Evolutionary conservation across 805 yeast species (phyloP).

Genomic region (Candida andamanensis): DNA sequence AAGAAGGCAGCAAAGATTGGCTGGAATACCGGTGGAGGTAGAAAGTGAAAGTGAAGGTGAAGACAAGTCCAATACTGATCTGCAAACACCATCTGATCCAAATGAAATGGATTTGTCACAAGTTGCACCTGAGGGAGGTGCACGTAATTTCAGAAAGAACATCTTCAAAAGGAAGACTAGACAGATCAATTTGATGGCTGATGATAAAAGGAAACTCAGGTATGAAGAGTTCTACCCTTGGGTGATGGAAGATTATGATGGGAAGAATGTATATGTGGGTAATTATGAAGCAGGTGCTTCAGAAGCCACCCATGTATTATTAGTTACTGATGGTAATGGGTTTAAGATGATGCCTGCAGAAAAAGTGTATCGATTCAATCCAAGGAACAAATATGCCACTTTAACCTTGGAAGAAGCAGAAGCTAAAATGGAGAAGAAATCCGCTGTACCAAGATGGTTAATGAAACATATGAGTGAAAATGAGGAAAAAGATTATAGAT

Average conservation of each 20-base stretch:
- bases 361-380: slow-evolving; percentile 88
- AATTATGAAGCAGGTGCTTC: slow-evolving; percentile 87
- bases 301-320: slow-evolving; percentile 72
- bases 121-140: slow-evolving; percentile 92
- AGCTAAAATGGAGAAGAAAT: slow-evolving; percentile 79
- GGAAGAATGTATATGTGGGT: slow-evolving; percentile 91
- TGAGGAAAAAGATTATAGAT: slow-evolving; percentile 44
- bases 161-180: slow-evolving; percentile 74
- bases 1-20: slow-evolving; percentile 13
- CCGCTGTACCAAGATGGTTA: slow-evolving; percentile 85
- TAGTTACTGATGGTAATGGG: slow-evolving; percentile 81
- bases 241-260: slow-evolving; percentile 97
- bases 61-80: slow-evolving; percentile 10
- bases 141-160: slow-evolving; percentile 57
- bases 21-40: slow-evolving; percentile 15
- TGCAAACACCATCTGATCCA: slow-evolving; percentile 15
- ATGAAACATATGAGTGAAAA: slow-evolving; percentile 81
- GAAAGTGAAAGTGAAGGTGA: slow-evolving; percentile 14
- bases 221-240: slow-evolving; percentile 97
- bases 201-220: slow-evolving; percentile 73
- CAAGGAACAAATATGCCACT: slow-evolving; percentile 89
- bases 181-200: slow-evolving; percentile 77
- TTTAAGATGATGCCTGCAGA: slow-evolving; percentile 94
- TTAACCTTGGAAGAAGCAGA: slow-evolving; percentile 95
- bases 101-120: slow-evolving; percentile 49